Evolutionary conservation across 257 asterid species (phyloP).

Genomic region (Lithospermum erythrorhizon): DNA sequence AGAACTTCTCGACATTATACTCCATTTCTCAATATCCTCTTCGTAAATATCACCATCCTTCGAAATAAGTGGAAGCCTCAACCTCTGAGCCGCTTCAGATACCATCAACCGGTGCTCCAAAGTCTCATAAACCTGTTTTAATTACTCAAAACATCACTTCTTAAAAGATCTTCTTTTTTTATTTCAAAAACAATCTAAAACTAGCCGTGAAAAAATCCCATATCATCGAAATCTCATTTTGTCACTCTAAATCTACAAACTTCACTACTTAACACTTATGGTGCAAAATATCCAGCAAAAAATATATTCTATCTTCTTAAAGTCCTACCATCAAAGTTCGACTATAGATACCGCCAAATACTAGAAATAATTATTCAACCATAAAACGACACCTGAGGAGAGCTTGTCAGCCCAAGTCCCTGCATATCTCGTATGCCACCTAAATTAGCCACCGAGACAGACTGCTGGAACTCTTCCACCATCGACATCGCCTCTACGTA

Average conservation of each 20-base stretch:
- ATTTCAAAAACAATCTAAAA: too few species aligned
- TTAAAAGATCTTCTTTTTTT: too few species aligned
- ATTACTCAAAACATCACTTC: background rate
- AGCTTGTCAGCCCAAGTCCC: constrained; percentile 68
- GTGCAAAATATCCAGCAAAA: too few species aligned
- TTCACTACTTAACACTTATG: too few species aligned
- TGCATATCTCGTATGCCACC: constrained; percentile 72
- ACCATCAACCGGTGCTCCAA: constrained; percentile 31
- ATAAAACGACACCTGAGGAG: constrained; percentile 57
- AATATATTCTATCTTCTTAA: too few species aligned
- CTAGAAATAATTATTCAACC: background rate
- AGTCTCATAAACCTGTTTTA: constrained; percentile 25
- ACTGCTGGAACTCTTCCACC: constrained; percentile 96
- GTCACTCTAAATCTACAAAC: too few species aligned
- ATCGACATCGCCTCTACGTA: constrained; percentile 79
- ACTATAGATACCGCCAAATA: too few species aligned
- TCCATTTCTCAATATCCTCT: constrained; percentile 91
- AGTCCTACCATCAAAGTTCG: too few species aligned
- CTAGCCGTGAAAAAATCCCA: too few species aligned
- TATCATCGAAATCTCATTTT: too few species aligned
- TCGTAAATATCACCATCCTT: constrained; percentile 87
- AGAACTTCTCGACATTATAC: constrained; percentile 72
- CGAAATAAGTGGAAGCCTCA: constrained; percentile 92
- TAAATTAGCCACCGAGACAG: constrained; percentile 56
- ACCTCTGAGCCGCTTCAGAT: constrained; percentile 85